Percentiles rank a stretch among this genome's conserved stretches.
phyloP scores from a whole-genome alignment of 2,329 filamentous ascomycete species.

The Aureobasidium namibiae region DNA sequence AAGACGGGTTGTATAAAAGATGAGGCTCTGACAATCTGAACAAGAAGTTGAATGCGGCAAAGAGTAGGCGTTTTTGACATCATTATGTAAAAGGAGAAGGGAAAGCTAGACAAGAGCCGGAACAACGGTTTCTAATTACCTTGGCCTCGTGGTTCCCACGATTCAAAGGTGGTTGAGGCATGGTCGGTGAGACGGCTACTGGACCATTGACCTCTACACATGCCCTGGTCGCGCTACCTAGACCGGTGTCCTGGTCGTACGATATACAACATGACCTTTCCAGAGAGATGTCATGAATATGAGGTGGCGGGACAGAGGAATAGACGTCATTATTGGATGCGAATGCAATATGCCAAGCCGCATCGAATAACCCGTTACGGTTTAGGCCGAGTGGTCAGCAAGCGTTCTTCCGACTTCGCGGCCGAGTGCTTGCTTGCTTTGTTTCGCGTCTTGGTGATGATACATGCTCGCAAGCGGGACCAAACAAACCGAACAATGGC shows the following conservation, averaged over 20 bases:
- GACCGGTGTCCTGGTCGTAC: background rate
- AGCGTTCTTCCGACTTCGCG: too few relatives aligned
- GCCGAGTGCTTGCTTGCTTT: too few relatives aligned
- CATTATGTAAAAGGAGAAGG: slow-evolving; percentile 12
- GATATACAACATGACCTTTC: background rate
- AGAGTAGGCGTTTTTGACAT: slow-evolving; percentile 11
- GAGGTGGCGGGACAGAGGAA: background rate
- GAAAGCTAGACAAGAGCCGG: background rate
- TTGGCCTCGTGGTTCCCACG: background rate
- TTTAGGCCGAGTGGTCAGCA: too few relatives aligned
- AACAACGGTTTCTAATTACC: background rate
- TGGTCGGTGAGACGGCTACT: background rate
- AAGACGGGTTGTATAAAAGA: slow-evolving; percentile 9
- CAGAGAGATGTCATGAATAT: background rate
- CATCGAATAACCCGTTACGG: slow-evolving; percentile 1
- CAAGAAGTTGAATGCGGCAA: slow-evolving; percentile 10
- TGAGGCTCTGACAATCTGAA: background rate
- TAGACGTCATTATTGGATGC: slow-evolving; percentile 3
- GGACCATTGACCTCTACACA: background rate
- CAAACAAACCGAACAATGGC: slow-evolving; percentile 6
- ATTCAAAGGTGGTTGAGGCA: background rate
- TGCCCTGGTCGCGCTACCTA: background rate
- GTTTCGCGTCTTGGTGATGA: too few relatives aligned
- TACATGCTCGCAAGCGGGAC: background rate
- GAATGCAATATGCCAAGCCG: slow-evolving; percentile 9